Percentiles rank a stretch among this genome's conserved stretches.
These are phyloP conservation scores for Tetrahymena borealis DNA, from an alignment of 73 alveolate species.

Conservation along the genomic window DNA sequence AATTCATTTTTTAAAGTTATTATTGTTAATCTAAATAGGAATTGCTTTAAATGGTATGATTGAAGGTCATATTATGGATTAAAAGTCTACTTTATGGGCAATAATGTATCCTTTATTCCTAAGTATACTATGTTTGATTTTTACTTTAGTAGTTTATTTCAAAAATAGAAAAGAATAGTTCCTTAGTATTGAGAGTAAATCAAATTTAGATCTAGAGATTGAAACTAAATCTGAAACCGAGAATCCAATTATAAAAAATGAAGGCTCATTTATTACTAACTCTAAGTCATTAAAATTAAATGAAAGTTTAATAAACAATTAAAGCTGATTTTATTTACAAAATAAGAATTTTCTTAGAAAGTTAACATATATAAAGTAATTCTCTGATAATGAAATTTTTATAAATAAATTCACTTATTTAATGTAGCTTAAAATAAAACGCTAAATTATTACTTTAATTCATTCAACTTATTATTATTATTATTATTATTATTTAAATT, in stretches of 20 bases:
- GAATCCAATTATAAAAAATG: background rate
- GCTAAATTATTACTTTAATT: too few relatives aligned
- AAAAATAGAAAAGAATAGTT: background rate
- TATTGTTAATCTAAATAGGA: background rate
- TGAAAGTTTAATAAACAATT: too few relatives aligned
- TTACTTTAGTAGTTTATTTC: background rate
- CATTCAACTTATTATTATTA: too few relatives aligned
- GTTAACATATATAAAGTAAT: too few relatives aligned
- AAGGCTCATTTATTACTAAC: too few relatives aligned
- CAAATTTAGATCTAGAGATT: background rate
- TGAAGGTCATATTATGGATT: background rate
- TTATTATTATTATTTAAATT: background rate
- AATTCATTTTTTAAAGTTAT: background rate
- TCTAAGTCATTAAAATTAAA: too few relatives aligned
- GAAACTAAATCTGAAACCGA: background rate
- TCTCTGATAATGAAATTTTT: too few relatives aligned
- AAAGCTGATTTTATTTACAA: too few relatives aligned
- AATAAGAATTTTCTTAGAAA: too few relatives aligned
- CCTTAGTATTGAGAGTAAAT: background rate
- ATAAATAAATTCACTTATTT: too few relatives aligned
- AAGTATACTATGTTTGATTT: background rate
- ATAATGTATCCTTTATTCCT: background rate
- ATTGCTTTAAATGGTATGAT: background rate
- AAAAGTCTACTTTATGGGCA: background rate
- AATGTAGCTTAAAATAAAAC: too few relatives aligned